These are phyloP conservation scores for Sphagnurus paluster DNA, from an alignment of 1,284 basidiomycete species.

Conservation along the genomic window DNA sequence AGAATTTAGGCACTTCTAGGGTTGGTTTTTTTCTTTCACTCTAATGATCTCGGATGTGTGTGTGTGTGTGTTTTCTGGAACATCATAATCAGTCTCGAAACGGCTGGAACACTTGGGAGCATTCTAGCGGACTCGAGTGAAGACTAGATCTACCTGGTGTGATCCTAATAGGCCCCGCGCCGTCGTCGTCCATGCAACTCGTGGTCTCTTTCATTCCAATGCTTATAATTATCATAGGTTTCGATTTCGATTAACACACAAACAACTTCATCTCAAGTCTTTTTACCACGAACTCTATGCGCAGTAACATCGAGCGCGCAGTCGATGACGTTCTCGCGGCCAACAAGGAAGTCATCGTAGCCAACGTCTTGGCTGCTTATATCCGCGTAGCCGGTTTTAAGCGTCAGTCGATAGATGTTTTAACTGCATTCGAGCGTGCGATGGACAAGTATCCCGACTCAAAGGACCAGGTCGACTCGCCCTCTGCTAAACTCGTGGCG, in stretches of 20 bases:
- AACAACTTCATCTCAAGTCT: not conserved
- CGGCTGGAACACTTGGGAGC: too few species aligned
- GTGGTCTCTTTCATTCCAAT: slow-evolving; percentile 8
- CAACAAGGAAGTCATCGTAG: slow-evolving; percentile 18
- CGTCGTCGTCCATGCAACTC: too few species aligned
- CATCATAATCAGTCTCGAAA: too few species aligned
- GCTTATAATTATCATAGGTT: slow-evolving; percentile 4
- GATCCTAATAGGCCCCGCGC: too few species aligned
- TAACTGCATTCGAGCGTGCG: slow-evolving; percentile 19
- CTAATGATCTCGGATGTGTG: too few species aligned
- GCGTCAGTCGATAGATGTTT: slow-evolving; percentile 10
- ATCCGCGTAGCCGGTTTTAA: slow-evolving; percentile 17
- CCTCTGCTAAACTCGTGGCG: slow-evolving; percentile 15
- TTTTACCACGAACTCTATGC: slow-evolving; percentile 6
- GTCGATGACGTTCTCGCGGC: slow-evolving; percentile 21
- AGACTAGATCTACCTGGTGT: too few species aligned
- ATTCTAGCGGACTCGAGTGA: too few species aligned
- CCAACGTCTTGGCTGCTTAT: slow-evolving; percentile 20
- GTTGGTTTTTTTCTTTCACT: not conserved
- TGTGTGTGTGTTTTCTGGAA: too few species aligned
- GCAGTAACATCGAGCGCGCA: slow-evolving; percentile 22
- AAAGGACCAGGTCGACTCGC: slow-evolving; percentile 15
- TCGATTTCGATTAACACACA: not conserved
- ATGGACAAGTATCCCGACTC: slow-evolving; percentile 20
- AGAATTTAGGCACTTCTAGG: not conserved